Evolutionary conservation across 257 asterid genomes (phyloP).

Genomic region (Nicotiana tabacum): DNA sequence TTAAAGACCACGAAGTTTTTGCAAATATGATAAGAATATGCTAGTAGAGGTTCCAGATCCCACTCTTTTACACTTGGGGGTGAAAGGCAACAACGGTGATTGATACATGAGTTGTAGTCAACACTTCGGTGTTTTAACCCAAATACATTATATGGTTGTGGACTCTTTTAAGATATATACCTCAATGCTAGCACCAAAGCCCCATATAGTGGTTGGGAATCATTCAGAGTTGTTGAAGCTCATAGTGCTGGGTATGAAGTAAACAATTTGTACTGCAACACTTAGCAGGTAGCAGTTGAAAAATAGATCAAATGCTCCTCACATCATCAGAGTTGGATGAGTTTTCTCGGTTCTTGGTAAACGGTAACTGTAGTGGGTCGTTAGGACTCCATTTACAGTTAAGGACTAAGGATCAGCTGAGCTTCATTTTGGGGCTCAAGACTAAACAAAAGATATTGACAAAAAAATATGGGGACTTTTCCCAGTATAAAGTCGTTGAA

Average conservation of each 20-base stretch:
- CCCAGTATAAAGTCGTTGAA: background rate
- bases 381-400: background rate
- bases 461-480: background rate
- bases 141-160: background rate
- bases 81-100: background rate
- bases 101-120: background rate
- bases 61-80: background rate
- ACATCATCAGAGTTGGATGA: background rate
- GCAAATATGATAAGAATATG: background rate
- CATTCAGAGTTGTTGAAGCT: background rate
- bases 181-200: background rate
- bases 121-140: background rate
- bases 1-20: background rate
- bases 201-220: background rate
- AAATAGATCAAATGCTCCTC: slow-evolving; percentile 3
- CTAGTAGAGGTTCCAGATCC: background rate
- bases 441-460: background rate
- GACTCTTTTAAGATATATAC: background rate
- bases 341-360: background rate
- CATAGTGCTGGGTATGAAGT: background rate
- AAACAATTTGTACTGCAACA: background rate
- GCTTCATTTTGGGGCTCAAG: slow-evolving; percentile 3
- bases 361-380: background rate
- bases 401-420: background rate
- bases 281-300: background rate